Evolutionary conservation across 2,329 filamentous ascomycete species (phyloP).

Genomic region (Claviceps purpurea): DNA sequence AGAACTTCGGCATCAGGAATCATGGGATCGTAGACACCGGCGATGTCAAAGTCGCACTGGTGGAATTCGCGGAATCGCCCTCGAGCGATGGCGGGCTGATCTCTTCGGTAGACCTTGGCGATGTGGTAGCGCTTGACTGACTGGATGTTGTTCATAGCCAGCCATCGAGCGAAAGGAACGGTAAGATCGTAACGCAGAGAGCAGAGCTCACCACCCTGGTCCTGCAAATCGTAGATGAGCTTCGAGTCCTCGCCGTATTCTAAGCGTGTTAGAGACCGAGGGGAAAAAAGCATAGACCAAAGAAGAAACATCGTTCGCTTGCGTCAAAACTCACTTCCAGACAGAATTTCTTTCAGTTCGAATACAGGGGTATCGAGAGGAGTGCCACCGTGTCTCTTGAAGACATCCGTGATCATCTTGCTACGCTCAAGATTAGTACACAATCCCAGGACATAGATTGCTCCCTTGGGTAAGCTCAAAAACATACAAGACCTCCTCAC

Average conservation of each 20-base stretch:
- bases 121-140: slow-evolving; percentile 92
- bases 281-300: not conserved
- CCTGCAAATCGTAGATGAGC: slow-evolving; percentile 78
- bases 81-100: slow-evolving; percentile 58
- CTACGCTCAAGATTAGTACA: slow-evolving; percentile 1
- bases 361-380: slow-evolving; percentile 76
- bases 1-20: slow-evolving; percentile 84
- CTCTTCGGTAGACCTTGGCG: slow-evolving; percentile 58
- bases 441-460: not conserved
- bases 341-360: slow-evolving; percentile 72
- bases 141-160: slow-evolving; percentile 80
- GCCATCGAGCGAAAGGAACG: slow-evolving; percentile 81
- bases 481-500: slow-evolving; percentile 57
- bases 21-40: slow-evolving; percentile 79
- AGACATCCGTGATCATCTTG: slow-evolving; percentile 59
- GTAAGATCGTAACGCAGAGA: slow-evolving; percentile 80
- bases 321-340: slow-evolving; percentile 37
- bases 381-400: slow-evolving; percentile 71
- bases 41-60: slow-evolving; percentile 95
- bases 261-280: not conserved
- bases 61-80: slow-evolving; percentile 94
- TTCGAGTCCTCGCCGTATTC: slow-evolving; percentile 86
- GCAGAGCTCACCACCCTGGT: slow-evolving; percentile 65
- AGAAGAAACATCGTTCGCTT: not conserved
- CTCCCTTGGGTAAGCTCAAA: not conserved